Evolutionary conservation across 306 rosid genomes (phyloP), one percentile per base, ranked within the genome.

Genomic region (Casuarina cunninghamiana): DNA sequence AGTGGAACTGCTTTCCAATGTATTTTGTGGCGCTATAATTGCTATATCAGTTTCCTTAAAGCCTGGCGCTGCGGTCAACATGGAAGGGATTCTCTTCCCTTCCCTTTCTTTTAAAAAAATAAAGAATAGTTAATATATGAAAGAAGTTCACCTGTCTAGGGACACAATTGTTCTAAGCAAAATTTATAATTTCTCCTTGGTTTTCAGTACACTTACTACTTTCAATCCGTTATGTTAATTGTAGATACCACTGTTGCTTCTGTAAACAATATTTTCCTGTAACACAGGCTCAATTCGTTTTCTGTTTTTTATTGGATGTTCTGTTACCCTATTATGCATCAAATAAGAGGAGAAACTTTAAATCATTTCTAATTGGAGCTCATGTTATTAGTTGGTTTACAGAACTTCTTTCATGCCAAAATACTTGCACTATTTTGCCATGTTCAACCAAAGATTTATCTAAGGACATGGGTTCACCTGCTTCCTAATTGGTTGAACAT

Each of bases 221-320:
- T 35, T 62, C 12, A 48, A 32, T 17, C 42, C 68, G 16, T 53
- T 62, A 19, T 62, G 68, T 12, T 43, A 37, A 35, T 62, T 43
- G 37, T 37, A 35, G 37, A 37, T 62, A n/a, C 68, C 3, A 35
- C 44, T 43, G 5, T 12, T 37, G 43, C 39, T 62, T 62, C 16
- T 38, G 6, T 42, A n/a, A 62, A 37, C 68, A 35, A 6, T 62
- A 42, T 5, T 2, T 32, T 62, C 68, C 38, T 61, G 37, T 43
- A 12, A 12, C 16, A 35, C 2, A 6, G 19, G 68, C 43, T n/a
- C 6, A 12, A 61, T 13, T 54, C 11, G 37, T 37, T 3, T 12
- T 12, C n/a, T 61, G 68, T 61, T 61, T 61, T 61, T n/a, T 61
- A n/a, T 61, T 61, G 68, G 68, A 62, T 42, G 68, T 62, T n/a